These are phyloP conservation scores for Populus pruinosa DNA, from an alignment of 345 rosid genomes.

Conservation along the genomic window DNA sequence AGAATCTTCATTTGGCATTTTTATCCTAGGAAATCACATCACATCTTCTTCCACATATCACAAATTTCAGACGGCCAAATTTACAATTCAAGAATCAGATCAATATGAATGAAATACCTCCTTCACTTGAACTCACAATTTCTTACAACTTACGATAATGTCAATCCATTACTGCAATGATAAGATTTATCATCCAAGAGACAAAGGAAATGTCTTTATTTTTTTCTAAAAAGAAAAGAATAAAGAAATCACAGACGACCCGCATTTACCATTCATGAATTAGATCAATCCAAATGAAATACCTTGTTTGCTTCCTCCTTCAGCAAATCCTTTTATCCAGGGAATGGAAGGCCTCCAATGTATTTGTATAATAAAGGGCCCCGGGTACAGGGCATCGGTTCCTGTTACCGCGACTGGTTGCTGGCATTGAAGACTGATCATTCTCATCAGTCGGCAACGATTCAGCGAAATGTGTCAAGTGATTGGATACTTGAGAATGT, in stretches of 20 bases:
- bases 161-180: neutral
- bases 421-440: constrained; percentile 26
- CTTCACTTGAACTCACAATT: neutral
- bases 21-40: neutral
- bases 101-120: neutral
- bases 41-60: neutral
- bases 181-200: neutral
- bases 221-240: too few species aligned
- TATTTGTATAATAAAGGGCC: constrained; percentile 70
- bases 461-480: constrained; percentile 63
- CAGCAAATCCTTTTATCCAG: constrained; percentile 62
- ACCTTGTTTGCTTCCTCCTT: constrained; percentile 76
- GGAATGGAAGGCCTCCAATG: constrained; percentile 61
- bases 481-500: constrained; percentile 69
- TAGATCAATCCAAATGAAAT: neutral
- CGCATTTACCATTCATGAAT: neutral
- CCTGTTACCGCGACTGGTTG: constrained; percentile 50
- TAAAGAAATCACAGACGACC: neutral
- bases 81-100: neutral
- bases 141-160: neutral
- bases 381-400: constrained; percentile 82
- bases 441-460: constrained; percentile 52
- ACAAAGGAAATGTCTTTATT: too few species aligned
- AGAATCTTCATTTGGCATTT: neutral
- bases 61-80: neutral